Base-by-base conservation (phyloP, 2,329 filamentous ascomycete genomes). In the Lasiodiplodia gonubiensis region DNA sequence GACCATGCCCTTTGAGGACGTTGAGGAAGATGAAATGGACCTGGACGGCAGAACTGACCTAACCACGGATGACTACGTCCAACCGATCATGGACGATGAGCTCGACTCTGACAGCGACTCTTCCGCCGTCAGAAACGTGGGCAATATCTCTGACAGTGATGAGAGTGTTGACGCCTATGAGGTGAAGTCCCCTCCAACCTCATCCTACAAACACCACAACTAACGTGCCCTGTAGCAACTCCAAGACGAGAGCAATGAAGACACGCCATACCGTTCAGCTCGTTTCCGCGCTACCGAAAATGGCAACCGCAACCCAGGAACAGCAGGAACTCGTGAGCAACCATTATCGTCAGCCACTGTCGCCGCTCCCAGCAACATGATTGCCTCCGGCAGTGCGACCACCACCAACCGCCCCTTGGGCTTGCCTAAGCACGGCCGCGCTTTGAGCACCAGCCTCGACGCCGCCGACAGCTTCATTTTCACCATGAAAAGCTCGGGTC, bases 381-480 rank as follows among this genome's bases (percentile, higher is more conserved):
- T 16, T 11, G 7, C 27, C 27, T 30, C 60, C 30, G 18, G 27
- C 39, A 2, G 33, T 14, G n/a, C 42, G 18, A 12, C 27, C 59
- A 21, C 52, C 14, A n/a, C 18, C 33, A 48, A 14, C 25, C 46
- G 46, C 12, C 11, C 30, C 21, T 0, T 12, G 23, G 61, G 11
- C 61, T 54, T 46, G 37, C 39, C 52, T 30, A 42, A 33, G 5
- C 18, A 33, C 51, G 53, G 35, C 74, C 64, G 64, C 18, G 8
- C 35, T n/a, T 8, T 48, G 16, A 46, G 18, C 37, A 33, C 51
- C 23, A 35, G 33, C 7, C 77, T 84, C 52, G 81, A 85, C 70
- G 80, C 79, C 0, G 82, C 84, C 42, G 83, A 86, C 68, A 79
- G 80, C 52, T 74, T 84, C 49, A 81, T 83, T 67, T 73, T 83